Conservation (phyloP, 208 protist genomes). For the Angomonas deanei region DNA sequence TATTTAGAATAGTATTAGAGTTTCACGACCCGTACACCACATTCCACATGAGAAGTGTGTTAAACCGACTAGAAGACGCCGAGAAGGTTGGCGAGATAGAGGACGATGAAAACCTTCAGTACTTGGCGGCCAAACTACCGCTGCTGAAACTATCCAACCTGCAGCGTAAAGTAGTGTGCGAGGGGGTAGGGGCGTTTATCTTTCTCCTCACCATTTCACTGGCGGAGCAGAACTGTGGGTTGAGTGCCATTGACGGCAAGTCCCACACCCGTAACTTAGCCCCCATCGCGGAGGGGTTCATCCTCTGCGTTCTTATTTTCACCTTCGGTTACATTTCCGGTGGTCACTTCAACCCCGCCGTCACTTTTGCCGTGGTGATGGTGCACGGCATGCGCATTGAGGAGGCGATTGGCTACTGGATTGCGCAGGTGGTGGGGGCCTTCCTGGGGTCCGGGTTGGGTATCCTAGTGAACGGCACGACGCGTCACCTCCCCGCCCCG, state of each 20-base stretch:
- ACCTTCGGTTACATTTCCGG: conserved; percentile 80
- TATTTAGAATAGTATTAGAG: neutral
- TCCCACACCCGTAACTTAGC: conserved; percentile 68
- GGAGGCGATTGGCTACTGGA: conserved; percentile 72
- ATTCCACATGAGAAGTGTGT: neutral
- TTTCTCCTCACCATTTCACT: conserved; percentile 70
- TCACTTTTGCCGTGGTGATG: conserved; percentile 65
- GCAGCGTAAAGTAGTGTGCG: conserved; percentile 56
- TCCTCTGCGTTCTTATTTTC: conserved; percentile 76
- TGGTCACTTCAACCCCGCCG: conserved; percentile 81
- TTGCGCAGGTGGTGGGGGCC: conserved; percentile 71
- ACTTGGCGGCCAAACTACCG: conserved; percentile 44
- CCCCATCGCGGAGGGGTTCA: conserved; percentile 74
- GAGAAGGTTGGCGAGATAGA: neutral
- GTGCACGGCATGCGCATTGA: conserved; percentile 62
- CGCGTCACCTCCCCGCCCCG: conserved; percentile 60
- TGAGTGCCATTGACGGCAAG: conserved; percentile 51
- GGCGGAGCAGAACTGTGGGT: conserved; percentile 71
- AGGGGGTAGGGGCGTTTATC: conserved; percentile 73
- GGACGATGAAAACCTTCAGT: conserved; percentile 24
- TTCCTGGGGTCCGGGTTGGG: conserved; percentile 49
- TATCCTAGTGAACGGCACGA: conserved; percentile 56
- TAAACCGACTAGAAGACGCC: neutral
- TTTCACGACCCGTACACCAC: neutral
- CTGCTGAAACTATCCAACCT: conserved; percentile 46